A percentile compares a stretch with the other conserved stretches of the same genome.
Conservation (phyloP, 1,284 basidiomycete species). For the Heterobasidion irregulare region DNA sequence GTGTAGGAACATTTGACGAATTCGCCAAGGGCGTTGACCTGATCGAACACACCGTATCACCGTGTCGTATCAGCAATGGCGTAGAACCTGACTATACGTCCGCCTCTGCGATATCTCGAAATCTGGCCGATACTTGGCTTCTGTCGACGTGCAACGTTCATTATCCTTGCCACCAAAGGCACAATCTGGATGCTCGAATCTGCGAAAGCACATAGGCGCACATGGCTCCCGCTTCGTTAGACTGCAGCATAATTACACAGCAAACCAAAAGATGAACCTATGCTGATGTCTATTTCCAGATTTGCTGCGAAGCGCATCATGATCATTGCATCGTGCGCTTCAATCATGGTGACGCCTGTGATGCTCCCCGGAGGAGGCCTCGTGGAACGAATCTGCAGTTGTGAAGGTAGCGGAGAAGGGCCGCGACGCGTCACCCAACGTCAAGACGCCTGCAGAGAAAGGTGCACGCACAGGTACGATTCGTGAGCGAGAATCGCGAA, state of each 20-base stretch:
- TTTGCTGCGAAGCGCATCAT: slow-evolving; percentile 53
- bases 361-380: slow-evolving; percentile 25
- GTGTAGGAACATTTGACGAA: slow-evolving; percentile 62
- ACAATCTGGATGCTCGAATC: slow-evolving; percentile 51
- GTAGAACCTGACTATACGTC: slow-evolving; percentile 29
- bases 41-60: slow-evolving; percentile 51
- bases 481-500: no score
- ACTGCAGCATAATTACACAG: neutral
- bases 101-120: neutral
- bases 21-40: slow-evolving; percentile 59
- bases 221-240: neutral
- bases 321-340: slow-evolving; percentile 49
- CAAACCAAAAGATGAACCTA: neutral
- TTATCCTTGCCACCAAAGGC: slow-evolving; percentile 57
- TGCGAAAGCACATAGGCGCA: slow-evolving; percentile 40
- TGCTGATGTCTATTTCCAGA: neutral
- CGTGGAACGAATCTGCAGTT: slow-evolving; percentile 63
- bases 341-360: slow-evolving; percentile 27
- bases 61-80: slow-evolving; percentile 26
- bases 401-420: slow-evolving; percentile 47
- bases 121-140: neutral
- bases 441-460: slow-evolving; percentile 62
- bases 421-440: slow-evolving; percentile 26
- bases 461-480: slow-evolving; percentile 20
- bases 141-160: slow-evolving; percentile 30